Conservation (phyloP, 371 early-diverging fungal species). For the Paraphysoderma sedebokerense region DNA sequence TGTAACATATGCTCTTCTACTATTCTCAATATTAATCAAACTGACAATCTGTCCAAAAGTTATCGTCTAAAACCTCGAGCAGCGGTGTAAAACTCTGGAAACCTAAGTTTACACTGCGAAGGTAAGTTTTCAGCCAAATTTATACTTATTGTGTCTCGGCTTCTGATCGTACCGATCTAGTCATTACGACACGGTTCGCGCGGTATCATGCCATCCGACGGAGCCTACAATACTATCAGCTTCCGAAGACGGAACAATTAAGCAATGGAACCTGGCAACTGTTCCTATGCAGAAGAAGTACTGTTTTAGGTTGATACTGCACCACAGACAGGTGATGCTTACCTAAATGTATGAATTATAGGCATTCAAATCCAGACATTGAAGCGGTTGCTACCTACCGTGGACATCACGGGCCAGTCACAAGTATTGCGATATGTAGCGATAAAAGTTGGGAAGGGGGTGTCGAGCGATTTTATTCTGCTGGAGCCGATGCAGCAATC, state of each 20-base stretch:
- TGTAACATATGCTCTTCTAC: too few species aligned
- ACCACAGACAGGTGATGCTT: not conserved
- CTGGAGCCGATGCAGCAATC: slow-evolving; percentile 55
- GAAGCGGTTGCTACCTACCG: slow-evolving; percentile 61
- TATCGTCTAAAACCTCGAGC: too few species aligned
- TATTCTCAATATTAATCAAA: too few species aligned
- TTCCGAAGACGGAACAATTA: slow-evolving; percentile 70
- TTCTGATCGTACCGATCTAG: slow-evolving; percentile 15
- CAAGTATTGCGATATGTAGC: slow-evolving; percentile 40
- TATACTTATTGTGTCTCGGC: not conserved
- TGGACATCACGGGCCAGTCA: slow-evolving; percentile 56
- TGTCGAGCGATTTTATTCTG: slow-evolving; percentile 34
- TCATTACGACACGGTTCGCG: slow-evolving; percentile 62
- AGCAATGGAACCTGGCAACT: slow-evolving; percentile 45
- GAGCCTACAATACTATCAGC: slow-evolving; percentile 46
- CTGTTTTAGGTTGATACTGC: not conserved
- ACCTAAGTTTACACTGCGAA: slow-evolving; percentile 11
- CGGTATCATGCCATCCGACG: slow-evolving; percentile 45
- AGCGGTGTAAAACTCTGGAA: slow-evolving; percentile 8
- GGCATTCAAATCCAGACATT: slow-evolving; percentile 24
- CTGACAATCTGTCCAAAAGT: too few species aligned
- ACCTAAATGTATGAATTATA: too few species aligned
- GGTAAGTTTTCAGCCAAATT: slow-evolving; percentile 3
- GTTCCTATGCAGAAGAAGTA: slow-evolving; percentile 4
- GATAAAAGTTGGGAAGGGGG: slow-evolving; percentile 18